Evolutionary conservation across 169 alveolate genomes (phyloP), one percentile per base, ranked within the genome.

Genomic region (Plasmodium ovale): DNA sequence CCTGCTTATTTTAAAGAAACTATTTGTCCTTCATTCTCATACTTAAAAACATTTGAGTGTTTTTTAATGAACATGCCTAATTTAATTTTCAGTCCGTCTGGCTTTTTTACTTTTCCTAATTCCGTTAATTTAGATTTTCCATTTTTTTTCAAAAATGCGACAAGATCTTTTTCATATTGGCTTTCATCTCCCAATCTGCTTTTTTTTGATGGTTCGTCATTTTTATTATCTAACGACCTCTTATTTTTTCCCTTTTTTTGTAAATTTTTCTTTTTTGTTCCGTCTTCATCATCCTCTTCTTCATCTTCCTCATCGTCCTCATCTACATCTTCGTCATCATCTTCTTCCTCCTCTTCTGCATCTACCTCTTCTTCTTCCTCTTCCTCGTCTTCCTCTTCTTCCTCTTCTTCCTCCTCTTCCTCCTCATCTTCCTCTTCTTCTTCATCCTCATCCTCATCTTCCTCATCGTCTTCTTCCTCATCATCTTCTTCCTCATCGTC

Each of bases 301-400:
- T 92, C 96, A 2, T 91, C 92, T 7, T 89, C 96, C 1, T 87
- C 97, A 0, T 73, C 95, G 0, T 72, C 94, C n/a, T 73, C 93
- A 0, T 70, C 94, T 0, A 79, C 97, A 19, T 93, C 96, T 3
- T 93, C 97, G 0, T 93, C 94, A 39, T 94, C 97, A 29, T 95
- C 98, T 1, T 95, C 98, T 0, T 93, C 98, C 37, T 93, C 93
- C 42, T 92, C 97, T 4, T 89, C 95, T 0, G 69, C 95, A 3
- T 72, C 93, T 0, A 70, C 92, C 0, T 74, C 95, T 0, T 84
- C 92, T 0, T 70, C 94, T 0, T 88, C 94, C 0, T 93, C 96
- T 0, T 93, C 95, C 0, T 89, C 92, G 5, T 64, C 92, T 0
- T 74, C 87, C 0, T 92, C 96, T 0, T 90, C 94, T 0, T 92